phyloP scores from a whole-genome alignment of 768 basidiomycete species.

The Leccinum disarticulatum region DNA sequence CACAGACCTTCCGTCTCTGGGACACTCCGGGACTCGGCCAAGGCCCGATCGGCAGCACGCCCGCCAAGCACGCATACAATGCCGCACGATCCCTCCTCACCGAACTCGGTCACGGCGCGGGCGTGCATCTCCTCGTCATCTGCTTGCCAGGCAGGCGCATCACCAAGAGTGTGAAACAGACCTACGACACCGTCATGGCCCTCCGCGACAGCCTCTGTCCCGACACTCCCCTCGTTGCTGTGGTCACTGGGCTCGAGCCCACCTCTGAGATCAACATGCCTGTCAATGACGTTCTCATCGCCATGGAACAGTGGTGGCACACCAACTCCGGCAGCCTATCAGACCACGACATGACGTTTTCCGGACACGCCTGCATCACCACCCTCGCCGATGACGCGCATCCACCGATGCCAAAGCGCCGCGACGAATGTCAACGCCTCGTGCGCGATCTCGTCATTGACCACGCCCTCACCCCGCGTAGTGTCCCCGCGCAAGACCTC shows the following conservation, averaged over 20 bases:
- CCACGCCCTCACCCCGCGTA: slow-evolving; percentile 23
- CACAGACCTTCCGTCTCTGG: slow-evolving; percentile 27
- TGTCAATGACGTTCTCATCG: slow-evolving; percentile 6
- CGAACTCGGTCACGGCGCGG: slow-evolving; percentile 15
- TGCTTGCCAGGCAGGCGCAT: slow-evolving; percentile 23
- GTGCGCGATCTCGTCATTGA: slow-evolving; percentile 26
- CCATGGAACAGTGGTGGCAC: slow-evolving; percentile 27
- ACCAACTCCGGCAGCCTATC: slow-evolving; percentile 13
- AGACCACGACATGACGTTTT: slow-evolving; percentile 11
- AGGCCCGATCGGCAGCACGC: slow-evolving; percentile 11
- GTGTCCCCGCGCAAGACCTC: slow-evolving; percentile 17
- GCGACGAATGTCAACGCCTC: slow-evolving; percentile 23
- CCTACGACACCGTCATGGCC: slow-evolving; percentile 16
- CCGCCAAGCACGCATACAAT: slow-evolving; percentile 14
- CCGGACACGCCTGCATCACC: slow-evolving; percentile 26
- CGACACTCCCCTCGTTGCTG: slow-evolving; percentile 19
- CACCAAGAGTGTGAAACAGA: slow-evolving; percentile 21
- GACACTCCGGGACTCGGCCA: slow-evolving; percentile 24
- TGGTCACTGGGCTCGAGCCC: slow-evolving; percentile 22
- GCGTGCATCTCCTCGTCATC: slow-evolving; percentile 23
- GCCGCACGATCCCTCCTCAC: slow-evolving; percentile 24
- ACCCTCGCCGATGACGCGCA: slow-evolving; percentile 20
- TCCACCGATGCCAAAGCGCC: slow-evolving; percentile 18
- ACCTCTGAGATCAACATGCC: not conserved
- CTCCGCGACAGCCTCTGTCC: slow-evolving; percentile 20